Conservation (phyloP, 1,284 basidiomycete genomes). For the Calocybe gambosa region DNA sequence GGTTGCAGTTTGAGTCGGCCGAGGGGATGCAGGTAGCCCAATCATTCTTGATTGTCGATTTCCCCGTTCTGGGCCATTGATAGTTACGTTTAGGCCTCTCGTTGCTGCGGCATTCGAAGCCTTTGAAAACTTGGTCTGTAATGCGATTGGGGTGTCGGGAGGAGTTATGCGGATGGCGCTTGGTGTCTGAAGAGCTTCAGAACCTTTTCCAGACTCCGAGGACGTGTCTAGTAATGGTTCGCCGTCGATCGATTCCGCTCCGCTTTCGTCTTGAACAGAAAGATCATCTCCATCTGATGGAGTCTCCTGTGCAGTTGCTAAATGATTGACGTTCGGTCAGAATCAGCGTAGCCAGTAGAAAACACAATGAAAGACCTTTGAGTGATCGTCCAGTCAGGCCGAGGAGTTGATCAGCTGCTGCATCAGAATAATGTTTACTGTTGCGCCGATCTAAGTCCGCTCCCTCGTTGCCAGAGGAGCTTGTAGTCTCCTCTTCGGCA, state of each 20-base stretch:
- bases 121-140: constrained; percentile 36
- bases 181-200: constrained; percentile 21
- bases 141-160: constrained; percentile 32
- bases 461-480: constrained; percentile 25
- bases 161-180: constrained; percentile 22
- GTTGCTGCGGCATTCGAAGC: constrained; percentile 59
- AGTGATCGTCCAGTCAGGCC: constrained; percentile 65
- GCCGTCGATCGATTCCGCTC: constrained; percentile 60
- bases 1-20: constrained; percentile 40
- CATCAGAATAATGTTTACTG: constrained; percentile 73
- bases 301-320: constrained; percentile 51
- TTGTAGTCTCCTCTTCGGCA: constrained; percentile 36
- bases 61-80: constrained; percentile 42
- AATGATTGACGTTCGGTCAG: constrained; percentile 14
- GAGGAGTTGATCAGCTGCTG: constrained; percentile 71
- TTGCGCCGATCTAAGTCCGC: constrained; percentile 54
- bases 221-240: constrained; percentile 49
- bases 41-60: constrained; percentile 57
- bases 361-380: constrained; percentile 39
- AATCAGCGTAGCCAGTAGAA: constrained; percentile 13
- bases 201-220: constrained; percentile 37
- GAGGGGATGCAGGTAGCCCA: constrained; percentile 59
- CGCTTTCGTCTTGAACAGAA: constrained; percentile 64
- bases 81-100: constrained; percentile 54
- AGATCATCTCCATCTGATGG: constrained; percentile 64